These are phyloP conservation scores for Rugonectria rugulosa DNA, from an alignment of 2,329 filamentous ascomycete species.

Conservation along the genomic window DNA sequence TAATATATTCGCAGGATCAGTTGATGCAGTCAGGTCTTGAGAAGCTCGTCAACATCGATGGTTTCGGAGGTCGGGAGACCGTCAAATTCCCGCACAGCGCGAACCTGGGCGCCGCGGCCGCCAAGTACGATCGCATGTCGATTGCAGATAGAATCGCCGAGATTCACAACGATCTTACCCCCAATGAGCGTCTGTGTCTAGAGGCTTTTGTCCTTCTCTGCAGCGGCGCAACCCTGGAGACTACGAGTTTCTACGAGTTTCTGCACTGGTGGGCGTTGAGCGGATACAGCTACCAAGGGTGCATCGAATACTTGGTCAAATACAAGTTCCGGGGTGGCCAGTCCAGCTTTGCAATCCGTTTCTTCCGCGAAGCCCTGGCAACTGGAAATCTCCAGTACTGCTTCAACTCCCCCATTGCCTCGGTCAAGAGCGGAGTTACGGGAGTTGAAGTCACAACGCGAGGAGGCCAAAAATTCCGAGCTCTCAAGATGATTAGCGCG, in stretches of 20 bases:
- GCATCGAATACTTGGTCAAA: conserved; percentile 48
- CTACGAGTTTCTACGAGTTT: conserved; percentile 55
- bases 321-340: conserved; percentile 55
- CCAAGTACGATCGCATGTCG: conserved; percentile 49
- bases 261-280: conserved; percentile 57
- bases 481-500: conserved; percentile 48
- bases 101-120: conserved; percentile 42
- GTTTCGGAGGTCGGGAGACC: conserved; percentile 44
- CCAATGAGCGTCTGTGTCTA: conserved; percentile 49
- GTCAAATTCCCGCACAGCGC: conserved; percentile 52
- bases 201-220: conserved; percentile 52
- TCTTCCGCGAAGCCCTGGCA: conserved; percentile 52
- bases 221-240: conserved; percentile 52
- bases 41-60: conserved; percentile 57
- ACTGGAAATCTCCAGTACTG: conserved; percentile 50
- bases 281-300: conserved; percentile 50
- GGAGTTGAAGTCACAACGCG: conserved; percentile 45
- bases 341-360: conserved; percentile 52
- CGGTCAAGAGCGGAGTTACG: conserved; percentile 38
- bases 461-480: conserved; percentile 40
- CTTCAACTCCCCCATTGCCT: conserved; percentile 49
- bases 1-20: conserved; percentile 26
- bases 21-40: conserved; percentile 44
- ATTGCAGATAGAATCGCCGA: conserved; percentile 51
- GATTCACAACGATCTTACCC: conserved; percentile 48